These are phyloP conservation scores for Gypsophila paniculata DNA, from an alignment of 179 eudicot species.

Conservation along the genomic window DNA sequence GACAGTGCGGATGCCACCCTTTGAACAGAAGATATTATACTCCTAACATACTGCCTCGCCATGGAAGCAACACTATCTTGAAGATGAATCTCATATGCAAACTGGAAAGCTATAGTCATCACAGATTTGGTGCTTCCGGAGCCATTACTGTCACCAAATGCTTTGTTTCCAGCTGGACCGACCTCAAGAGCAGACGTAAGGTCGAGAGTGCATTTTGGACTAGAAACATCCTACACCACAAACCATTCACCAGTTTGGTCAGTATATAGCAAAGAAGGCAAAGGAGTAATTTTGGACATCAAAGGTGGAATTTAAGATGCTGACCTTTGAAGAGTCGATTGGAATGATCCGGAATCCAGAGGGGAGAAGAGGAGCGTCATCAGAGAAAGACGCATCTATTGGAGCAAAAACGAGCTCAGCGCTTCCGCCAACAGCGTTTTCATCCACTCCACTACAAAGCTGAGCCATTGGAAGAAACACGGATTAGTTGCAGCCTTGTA, in stretches of 20 bases:
- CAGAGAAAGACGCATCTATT: constrained; percentile 91
- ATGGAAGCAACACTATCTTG: constrained; percentile 76
- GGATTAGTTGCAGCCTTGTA: background rate
- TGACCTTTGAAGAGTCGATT: constrained; percentile 53
- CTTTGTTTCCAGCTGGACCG: constrained; percentile 48
- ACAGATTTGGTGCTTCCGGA: constrained; percentile 53
- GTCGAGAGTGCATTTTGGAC: constrained; percentile 77
- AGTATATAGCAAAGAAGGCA: background rate
- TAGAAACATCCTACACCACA: constrained; percentile 45
- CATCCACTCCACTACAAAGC: constrained; percentile 89
- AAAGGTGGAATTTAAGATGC: background rate
- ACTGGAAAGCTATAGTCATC: constrained; percentile 86
- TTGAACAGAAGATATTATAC: constrained; percentile 83
- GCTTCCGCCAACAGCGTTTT: constrained; percentile 85
- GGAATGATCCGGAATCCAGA: constrained; percentile 94
- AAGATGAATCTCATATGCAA: constrained; percentile 71
- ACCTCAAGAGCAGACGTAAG: constrained; percentile 91
- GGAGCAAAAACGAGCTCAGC: constrained; percentile 95
- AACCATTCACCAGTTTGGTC: background rate
- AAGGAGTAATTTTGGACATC: background rate
- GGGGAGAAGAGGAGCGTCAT: constrained; percentile 82
- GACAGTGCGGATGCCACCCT: constrained; percentile 85
- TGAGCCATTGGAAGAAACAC: constrained; percentile 24
- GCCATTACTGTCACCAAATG: constrained; percentile 38
- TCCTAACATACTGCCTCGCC: constrained; percentile 91